These are phyloP conservation scores for Echinosophora koreensis DNA, from an alignment of 306 rosid species.

Conservation along the genomic window DNA sequence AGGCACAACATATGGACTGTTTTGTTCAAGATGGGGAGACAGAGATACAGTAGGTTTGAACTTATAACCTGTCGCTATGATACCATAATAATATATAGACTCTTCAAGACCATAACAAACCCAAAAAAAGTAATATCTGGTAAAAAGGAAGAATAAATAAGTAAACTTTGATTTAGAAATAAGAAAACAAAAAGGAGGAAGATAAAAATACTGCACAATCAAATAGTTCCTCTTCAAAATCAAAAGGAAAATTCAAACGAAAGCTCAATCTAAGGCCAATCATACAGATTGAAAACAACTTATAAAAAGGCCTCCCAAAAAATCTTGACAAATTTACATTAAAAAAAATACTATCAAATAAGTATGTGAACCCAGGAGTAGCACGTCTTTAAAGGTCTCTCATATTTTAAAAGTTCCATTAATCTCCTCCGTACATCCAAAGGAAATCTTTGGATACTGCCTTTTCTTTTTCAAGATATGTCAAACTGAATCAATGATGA, in stretches of 20 bases:
- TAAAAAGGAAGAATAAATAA: constrained; percentile 17
- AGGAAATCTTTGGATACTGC: constrained; percentile 18
- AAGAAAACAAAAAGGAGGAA: background rate
- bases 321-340: background rate
- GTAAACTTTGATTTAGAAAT: background rate
- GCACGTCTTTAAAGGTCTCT: background rate
- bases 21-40: background rate
- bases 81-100: background rate
- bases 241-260: constrained; percentile 2
- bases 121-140: constrained; percentile 18
- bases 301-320: background rate
- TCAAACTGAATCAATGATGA: constrained; percentile 25
- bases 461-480: constrained; percentile 19
- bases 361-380: constrained; percentile 3
- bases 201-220: constrained; percentile 21
- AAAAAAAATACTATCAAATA: constrained; percentile 4
- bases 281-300: constrained; percentile 17
- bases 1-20: background rate
- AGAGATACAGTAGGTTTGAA: background rate
- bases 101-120: background rate
- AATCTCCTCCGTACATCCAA: constrained; percentile 21
- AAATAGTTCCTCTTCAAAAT: constrained; percentile 13
- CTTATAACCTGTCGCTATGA: background rate
- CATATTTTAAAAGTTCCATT: constrained; percentile 7
- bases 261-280: background rate